Conservation (phyloP, 73 alveolate species). For the Paramecium sonneborni region DNA sequence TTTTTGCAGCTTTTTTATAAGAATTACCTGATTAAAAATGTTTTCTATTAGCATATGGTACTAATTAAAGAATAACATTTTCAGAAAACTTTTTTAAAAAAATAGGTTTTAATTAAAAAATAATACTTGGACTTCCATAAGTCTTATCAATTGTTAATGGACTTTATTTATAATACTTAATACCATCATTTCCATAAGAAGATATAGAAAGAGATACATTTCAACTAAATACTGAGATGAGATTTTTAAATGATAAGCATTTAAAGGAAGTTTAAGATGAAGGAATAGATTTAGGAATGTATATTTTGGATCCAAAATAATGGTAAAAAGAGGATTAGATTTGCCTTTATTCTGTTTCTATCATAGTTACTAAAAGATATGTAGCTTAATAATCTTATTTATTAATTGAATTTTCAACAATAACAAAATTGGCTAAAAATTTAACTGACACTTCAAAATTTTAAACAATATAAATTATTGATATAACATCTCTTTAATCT, state of each 20-base stretch:
- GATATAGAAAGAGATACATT: background rate
- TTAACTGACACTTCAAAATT: background rate
- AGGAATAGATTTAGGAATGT: background rate
- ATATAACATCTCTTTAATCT: background rate
- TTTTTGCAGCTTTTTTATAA: background rate
- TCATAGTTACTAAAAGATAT: background rate
- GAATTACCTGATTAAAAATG: slow-evolving; percentile 10
- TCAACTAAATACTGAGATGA: background rate
- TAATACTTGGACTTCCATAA: background rate
- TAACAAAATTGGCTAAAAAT: background rate
- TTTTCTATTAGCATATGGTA: background rate
- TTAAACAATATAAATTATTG: background rate
- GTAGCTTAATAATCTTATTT: background rate
- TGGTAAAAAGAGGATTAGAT: slow-evolving; percentile 13
- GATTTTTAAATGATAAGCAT: background rate
- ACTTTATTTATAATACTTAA: background rate
- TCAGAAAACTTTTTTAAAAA: background rate
- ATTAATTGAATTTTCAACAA: background rate
- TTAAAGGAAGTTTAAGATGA: background rate
- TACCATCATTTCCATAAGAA: background rate
- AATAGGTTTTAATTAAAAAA: background rate
- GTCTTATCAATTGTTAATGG: background rate
- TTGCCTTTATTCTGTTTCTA: background rate
- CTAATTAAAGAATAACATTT: background rate
- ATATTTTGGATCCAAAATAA: background rate